A percentile compares a stretch with the other conserved stretches of the same genome.
Conservation (phyloP, 179 eudicot species). For the Beta corolliflora region DNA sequence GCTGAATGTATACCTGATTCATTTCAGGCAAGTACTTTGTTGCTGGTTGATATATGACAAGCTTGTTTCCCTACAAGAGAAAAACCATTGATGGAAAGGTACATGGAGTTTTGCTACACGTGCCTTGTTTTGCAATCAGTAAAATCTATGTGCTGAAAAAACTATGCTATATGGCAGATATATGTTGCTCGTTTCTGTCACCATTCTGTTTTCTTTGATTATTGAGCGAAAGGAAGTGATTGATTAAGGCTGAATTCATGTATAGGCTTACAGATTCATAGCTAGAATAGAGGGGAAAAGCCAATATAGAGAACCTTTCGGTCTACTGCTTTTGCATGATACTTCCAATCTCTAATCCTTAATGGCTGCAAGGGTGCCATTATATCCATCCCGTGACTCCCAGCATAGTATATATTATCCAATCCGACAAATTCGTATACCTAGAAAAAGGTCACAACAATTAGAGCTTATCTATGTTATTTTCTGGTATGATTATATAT, state of each 20-base stretch:
- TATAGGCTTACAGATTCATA: not conserved
- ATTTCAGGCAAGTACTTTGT: constrained; percentile 40
- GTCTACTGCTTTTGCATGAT: constrained; percentile 39
- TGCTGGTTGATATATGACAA: constrained; percentile 46
- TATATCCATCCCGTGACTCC: constrained; percentile 94
- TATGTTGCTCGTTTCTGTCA: not conserved
- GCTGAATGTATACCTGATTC: constrained; percentile 34
- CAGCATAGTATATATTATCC: constrained; percentile 76
- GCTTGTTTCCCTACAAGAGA: constrained; percentile 38
- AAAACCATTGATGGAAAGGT: constrained; percentile 10
- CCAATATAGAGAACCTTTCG: constrained; percentile 29
- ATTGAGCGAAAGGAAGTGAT: not conserved
- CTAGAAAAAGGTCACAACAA: constrained; percentile 28
- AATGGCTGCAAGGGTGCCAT: constrained; percentile 58
- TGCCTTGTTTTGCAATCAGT: not conserved
- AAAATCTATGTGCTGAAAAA: not conserved
- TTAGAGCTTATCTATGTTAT: not conserved
- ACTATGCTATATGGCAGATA: not conserved
- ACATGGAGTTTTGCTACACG: constrained; percentile 7
- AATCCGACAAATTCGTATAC: constrained; percentile 73
- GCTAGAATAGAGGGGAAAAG: not conserved
- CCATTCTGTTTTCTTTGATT: not conserved
- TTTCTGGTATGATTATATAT: not conserved
- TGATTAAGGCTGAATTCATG: not conserved
- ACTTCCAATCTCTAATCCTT: constrained; percentile 39